These are phyloP conservation scores for Gyromitra esculenta DNA, from an alignment of 2,329 filamentous ascomycete species.

Conservation along the genomic window DNA sequence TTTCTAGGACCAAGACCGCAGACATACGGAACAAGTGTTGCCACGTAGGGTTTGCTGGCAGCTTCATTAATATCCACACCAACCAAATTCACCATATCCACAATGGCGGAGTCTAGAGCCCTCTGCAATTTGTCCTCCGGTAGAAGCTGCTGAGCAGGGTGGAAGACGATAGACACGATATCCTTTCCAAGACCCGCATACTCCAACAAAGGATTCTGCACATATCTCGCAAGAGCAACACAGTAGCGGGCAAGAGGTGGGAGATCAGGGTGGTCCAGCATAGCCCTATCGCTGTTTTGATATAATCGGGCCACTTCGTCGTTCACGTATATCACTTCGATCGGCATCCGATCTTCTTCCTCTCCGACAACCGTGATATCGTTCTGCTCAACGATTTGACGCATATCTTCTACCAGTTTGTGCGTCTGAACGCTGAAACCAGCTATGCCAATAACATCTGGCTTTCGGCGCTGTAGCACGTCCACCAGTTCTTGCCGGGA, in stretches of 20 bases:
- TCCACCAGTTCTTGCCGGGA: constrained; percentile 78
- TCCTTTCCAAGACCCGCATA: constrained; percentile 93
- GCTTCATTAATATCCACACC: constrained; percentile 96
- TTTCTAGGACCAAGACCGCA: constrained; percentile 93
- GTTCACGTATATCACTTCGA: constrained; percentile 92
- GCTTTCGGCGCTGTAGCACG: constrained; percentile 79
- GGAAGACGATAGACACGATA: constrained; percentile 84
- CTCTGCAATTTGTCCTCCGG: constrained; percentile 86
- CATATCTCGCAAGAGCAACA: constrained; percentile 85
- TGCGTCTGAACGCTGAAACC: constrained; percentile 89
- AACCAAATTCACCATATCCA: constrained; percentile 97
- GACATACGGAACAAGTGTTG: constrained; percentile 88
- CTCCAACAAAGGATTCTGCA: constrained; percentile 96
- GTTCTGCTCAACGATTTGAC: constrained; percentile 79
- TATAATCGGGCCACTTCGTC: constrained; percentile 97
- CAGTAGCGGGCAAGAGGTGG: constrained; percentile 86
- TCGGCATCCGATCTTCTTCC: constrained; percentile 74
- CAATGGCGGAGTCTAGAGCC: constrained; percentile 92
- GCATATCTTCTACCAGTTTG: constrained; percentile 81
- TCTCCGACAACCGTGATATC: constrained; percentile 67
- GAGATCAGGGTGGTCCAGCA: constrained; percentile 81
- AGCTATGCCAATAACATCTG: constrained; percentile 88
- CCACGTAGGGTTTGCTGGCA: constrained; percentile 79
- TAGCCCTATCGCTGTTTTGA: constrained; percentile 84
- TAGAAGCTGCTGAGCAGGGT: constrained; percentile 87